Conservation (phyloP, 192 early-diverging fungal species). For the Backusella liffmaniae region DNA sequence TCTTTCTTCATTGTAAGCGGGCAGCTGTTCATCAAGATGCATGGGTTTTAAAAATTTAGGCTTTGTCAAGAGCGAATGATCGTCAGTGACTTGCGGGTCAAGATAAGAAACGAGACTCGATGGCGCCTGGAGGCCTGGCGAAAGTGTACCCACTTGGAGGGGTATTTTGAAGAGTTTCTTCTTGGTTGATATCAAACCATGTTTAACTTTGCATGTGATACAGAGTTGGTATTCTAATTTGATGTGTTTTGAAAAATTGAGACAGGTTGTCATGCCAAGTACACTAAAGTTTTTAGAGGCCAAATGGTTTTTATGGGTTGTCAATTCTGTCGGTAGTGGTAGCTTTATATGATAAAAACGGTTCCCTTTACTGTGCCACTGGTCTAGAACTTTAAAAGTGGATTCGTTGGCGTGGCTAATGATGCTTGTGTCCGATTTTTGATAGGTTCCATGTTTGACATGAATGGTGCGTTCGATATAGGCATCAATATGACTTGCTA, state of each 20-base stretch:
- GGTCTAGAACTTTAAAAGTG: not conserved
- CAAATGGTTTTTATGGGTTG: not conserved
- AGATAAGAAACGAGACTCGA: not conserved
- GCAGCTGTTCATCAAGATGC: slow-evolving; percentile 1
- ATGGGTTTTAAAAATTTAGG: slow-evolving; percentile 16
- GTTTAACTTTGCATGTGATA: not conserved
- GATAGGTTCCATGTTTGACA: not conserved
- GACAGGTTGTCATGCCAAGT: slow-evolving; percentile 7
- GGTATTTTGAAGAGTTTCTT: slow-evolving; percentile 1
- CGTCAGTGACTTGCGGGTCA: not conserved
- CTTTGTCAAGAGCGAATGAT: slow-evolving; percentile 7
- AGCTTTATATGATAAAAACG: not conserved
- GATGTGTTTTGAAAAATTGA: slow-evolving; percentile 2
- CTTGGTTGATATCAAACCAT: slow-evolving; percentile 7
- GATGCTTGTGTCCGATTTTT: not conserved
- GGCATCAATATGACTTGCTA: not conserved
- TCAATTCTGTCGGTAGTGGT: not conserved
- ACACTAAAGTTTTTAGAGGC: slow-evolving; percentile 1
- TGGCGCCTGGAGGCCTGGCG: not conserved
- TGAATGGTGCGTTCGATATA: not conserved
- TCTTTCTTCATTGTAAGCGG: not conserved
- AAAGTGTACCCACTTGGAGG: slow-evolving; percentile 2
- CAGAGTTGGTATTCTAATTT: not conserved
- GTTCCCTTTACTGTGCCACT: not conserved
- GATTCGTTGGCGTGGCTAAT: not conserved